phyloP scores from a whole-genome alignment of 2,329 filamentous ascomycete species.

The Curvularia sp. region DNA sequence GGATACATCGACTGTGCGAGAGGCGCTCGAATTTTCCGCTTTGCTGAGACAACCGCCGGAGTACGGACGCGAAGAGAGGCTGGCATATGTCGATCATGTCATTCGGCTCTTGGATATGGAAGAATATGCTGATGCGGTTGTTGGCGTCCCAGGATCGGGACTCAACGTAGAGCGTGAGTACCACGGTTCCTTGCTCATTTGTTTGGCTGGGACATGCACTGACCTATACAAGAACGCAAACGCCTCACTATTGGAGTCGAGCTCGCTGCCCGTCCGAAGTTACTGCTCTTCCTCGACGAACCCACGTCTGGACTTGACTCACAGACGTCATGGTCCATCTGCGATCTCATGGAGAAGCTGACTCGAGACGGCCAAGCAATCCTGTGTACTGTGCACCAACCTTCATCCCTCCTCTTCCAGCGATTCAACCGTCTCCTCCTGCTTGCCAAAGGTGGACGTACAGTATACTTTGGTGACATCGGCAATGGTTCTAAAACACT shows the following conservation, averaged over 20 bases:
- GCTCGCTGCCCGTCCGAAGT: slow-evolving; percentile 37
- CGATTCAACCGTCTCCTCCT: slow-evolving; percentile 81
- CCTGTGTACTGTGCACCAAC: slow-evolving; percentile 93
- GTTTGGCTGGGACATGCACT: not conserved
- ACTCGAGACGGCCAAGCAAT: slow-evolving; percentile 80
- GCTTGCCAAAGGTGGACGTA: slow-evolving; percentile 73
- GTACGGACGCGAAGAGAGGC: slow-evolving; percentile 21
- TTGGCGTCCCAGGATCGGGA: slow-evolving; percentile 25
- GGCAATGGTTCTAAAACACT: slow-evolving; percentile 70
- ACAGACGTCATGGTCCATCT: slow-evolving; percentile 82
- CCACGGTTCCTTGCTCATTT: slow-evolving; percentile 14
- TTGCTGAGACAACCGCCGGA: slow-evolving; percentile 62
- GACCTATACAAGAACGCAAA: slow-evolving; percentile 58
- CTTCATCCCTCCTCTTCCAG: slow-evolving; percentile 88
- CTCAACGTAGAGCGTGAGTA: slow-evolving; percentile 53
- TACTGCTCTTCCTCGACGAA: slow-evolving; percentile 66
- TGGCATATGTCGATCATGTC: slow-evolving; percentile 72
- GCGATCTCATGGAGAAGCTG: slow-evolving; percentile 82
- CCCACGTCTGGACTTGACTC: slow-evolving; percentile 85
- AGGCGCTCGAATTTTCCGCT: slow-evolving; percentile 80
- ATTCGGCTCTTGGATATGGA: slow-evolving; percentile 88
- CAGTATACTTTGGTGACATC: slow-evolving; percentile 80
- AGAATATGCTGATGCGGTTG: slow-evolving; percentile 30
- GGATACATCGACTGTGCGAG: slow-evolving; percentile 64
- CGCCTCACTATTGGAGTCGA: slow-evolving; percentile 65